These are phyloP conservation scores for Stereocaulon alpinum DNA, from an alignment of 495 filamentous ascomycete species.

Conservation along the genomic window DNA sequence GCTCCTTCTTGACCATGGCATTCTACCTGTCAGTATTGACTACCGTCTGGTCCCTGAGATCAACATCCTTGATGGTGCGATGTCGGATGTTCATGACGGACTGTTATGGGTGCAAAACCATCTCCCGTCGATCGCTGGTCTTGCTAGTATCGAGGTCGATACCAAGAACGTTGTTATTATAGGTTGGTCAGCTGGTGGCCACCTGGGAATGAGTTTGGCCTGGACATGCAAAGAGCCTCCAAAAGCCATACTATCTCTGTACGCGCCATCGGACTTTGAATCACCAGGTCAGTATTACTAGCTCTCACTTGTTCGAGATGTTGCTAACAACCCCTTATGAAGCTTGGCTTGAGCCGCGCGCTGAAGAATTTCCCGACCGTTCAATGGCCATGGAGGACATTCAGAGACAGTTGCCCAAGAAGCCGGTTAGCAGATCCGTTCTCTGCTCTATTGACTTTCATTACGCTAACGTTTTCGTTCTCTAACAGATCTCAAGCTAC, in stretches of 20 bases:
- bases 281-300: background rate
- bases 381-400: conserved; percentile 1
- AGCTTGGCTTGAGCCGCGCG: background rate
- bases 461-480: background rate
- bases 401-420: background rate
- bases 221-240: conserved; percentile 33
- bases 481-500: background rate
- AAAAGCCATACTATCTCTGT: conserved; percentile 38
- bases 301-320: too few species aligned
- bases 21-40: conserved; percentile 2
- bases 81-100: conserved; percentile 1
- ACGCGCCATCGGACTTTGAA: conserved; percentile 32
- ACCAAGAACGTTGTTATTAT: conserved; percentile 15
- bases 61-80: background rate
- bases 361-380: background rate
- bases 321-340: background rate
- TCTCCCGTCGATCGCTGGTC: background rate
- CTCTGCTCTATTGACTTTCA: background rate
- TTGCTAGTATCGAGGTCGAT: background rate
- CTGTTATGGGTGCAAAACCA: background rate
- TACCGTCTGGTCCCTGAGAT: background rate
- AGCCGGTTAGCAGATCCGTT: background rate
- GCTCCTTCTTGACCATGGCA: background rate
- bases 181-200: conserved; percentile 46
- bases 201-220: conserved; percentile 35